phyloP scores from a whole-genome alignment of 2,329 filamentous ascomycete species.

The Fusarium armeniacum region DNA sequence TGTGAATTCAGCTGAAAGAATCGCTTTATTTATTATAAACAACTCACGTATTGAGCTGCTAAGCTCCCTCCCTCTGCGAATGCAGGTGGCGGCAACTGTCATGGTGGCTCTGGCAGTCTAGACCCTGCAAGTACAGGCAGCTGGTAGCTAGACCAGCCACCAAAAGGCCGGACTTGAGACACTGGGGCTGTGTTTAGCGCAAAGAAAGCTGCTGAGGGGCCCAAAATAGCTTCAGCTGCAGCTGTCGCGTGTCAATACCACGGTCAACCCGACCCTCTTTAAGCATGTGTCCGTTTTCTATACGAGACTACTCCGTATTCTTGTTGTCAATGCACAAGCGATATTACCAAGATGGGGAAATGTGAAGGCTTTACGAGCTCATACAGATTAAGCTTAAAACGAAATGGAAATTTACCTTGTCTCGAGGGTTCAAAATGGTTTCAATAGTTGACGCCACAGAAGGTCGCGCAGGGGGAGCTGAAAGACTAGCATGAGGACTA shows the following conservation, averaged over 20 bases:
- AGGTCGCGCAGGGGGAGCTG: neutral
- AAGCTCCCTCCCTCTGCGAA: constrained; percentile 31
- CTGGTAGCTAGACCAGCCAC: constrained; percentile 28
- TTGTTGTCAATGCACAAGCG: neutral
- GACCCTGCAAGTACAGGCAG: constrained; percentile 17
- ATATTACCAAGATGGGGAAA: neutral
- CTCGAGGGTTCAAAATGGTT: neutral
- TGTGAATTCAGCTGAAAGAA: constrained; percentile 11
- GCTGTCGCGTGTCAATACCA: constrained; percentile 1
- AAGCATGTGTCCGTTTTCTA: neutral
- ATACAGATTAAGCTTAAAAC: constrained; percentile 10
- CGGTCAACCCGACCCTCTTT: constrained; percentile 1
- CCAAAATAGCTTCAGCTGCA: constrained; percentile 32
- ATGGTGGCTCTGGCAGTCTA: constrained; percentile 34
- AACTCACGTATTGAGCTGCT: neutral
- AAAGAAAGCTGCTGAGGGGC: neutral
- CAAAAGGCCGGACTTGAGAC: constrained; percentile 5
- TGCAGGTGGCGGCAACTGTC: constrained; percentile 32
- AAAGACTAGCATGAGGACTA: neutral
- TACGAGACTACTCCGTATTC: neutral
- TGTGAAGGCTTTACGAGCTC: neutral
- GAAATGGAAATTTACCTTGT: neutral
- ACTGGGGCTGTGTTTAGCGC: constrained; percentile 30
- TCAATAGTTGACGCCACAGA: neutral
- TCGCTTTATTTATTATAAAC: constrained; percentile 29